phyloP scores from a whole-genome alignment of 1,284 basidiomycete genomes.

The Xerocomus amazonicus region DNA sequence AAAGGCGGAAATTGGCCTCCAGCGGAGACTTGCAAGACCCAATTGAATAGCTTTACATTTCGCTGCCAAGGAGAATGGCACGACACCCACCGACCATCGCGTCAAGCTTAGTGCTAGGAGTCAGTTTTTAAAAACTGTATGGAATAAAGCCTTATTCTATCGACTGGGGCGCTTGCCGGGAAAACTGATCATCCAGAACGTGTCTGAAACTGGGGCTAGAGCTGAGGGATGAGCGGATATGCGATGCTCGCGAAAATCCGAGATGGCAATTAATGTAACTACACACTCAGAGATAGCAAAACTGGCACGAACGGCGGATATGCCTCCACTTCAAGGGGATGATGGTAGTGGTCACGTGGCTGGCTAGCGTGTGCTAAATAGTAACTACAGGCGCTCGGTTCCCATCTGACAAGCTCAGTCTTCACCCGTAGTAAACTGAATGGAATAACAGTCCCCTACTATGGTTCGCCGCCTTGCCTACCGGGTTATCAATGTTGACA shows the following conservation, averaged over 20 bases:
- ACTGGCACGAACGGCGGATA: constrained; percentile 5
- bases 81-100: too few relatives aligned
- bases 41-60: neutral
- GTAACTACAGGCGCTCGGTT: neutral
- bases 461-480: constrained; percentile 21
- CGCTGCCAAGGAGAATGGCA: too few relatives aligned
- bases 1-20: too few relatives aligned
- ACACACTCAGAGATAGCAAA: neutral
- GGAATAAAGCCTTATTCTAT: too few relatives aligned
- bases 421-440: constrained; percentile 6
- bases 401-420: neutral
- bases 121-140: too few relatives aligned
- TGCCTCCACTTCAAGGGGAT: constrained; percentile 3
- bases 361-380: constrained; percentile 3
- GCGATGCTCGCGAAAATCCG: too few relatives aligned
- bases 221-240: neutral
- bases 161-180: too few relatives aligned
- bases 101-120: too few relatives aligned
- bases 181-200: neutral
- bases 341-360: neutral
- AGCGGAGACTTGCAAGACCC: neutral
- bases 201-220: neutral
- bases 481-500: neutral
- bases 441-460: constrained; percentile 10
- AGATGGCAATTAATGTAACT: neutral